Conservation (phyloP, 192 early-diverging fungal species). For the Diversispora eburnea region DNA sequence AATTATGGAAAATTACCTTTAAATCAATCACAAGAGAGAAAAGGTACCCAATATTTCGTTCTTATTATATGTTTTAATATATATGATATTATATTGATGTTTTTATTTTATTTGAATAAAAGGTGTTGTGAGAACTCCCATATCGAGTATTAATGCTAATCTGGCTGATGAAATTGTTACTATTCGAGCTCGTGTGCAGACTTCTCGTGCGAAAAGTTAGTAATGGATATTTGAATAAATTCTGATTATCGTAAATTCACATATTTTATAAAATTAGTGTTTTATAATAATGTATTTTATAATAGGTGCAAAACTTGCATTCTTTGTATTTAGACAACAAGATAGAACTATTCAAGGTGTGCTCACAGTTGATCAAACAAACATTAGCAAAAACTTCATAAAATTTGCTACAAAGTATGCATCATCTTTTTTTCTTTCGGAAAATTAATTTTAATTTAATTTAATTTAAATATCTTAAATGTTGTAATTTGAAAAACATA, state of each 20-base stretch:
- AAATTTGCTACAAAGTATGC: constrained; percentile 74
- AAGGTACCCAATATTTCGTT: constrained; percentile 41
- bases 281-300: no score
- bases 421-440: constrained; percentile 28
- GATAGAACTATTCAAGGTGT: constrained; percentile 89
- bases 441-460: neutral
- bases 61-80: constrained; percentile 2
- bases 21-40: constrained; percentile 80
- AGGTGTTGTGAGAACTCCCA: constrained; percentile 3
- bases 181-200: constrained; percentile 89
- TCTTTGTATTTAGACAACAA: constrained; percentile 86
- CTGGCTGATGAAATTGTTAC: constrained; percentile 73
- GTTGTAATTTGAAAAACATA: neutral
- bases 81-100: neutral
- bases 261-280: neutral
- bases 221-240: constrained; percentile 2
- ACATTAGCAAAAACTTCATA: constrained; percentile 93
- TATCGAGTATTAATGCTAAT: constrained; percentile 58
- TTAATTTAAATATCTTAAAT: neutral
- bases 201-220: constrained; percentile 75
- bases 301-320: constrained; percentile 77
- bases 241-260: neutral
- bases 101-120: neutral
- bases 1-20: constrained; percentile 84
- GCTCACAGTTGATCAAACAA: constrained; percentile 62